Percentiles rank a stretch among this genome's conserved stretches.
Evolutionary conservation across 169 alveolate genomes (phyloP).

Genomic region (Plasmodium yoelii): DNA sequence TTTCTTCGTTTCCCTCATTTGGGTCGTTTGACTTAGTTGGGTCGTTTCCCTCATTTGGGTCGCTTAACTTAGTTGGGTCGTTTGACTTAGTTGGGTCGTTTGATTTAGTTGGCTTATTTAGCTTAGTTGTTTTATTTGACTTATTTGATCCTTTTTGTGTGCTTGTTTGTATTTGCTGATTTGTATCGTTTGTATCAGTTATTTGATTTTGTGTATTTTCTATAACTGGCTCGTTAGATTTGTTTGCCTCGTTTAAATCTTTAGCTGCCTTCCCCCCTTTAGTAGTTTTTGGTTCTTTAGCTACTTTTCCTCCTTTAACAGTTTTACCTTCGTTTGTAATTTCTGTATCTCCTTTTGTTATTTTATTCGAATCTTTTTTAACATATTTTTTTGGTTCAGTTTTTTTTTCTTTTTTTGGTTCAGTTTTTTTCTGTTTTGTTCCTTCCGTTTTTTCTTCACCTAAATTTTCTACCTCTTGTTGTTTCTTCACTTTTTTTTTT

Average conservation of each 20-base stretch:
- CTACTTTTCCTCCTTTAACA: conserved; percentile 1
- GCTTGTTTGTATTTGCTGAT: no score
- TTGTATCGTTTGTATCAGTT: no score
- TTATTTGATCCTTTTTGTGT: no score
- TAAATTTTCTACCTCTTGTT: neutral
- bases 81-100: no score
- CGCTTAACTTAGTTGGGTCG: no score
- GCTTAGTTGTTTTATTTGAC: no score
- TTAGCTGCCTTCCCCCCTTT: no score
- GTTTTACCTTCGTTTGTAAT: neutral
- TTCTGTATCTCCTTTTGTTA: neutral
- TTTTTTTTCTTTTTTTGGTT: neutral
- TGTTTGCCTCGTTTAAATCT: neutral
- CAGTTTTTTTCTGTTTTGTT: neutral
- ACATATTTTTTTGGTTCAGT: neutral
- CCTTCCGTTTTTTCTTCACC: conserved; percentile 3
- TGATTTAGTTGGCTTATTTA: no score
- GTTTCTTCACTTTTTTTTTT: neutral
- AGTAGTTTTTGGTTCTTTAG: neutral
- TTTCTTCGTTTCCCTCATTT: no score
- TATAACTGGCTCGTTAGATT: neutral
- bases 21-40: no score
- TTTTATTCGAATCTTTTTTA: neutral
- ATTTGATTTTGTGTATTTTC: neutral
- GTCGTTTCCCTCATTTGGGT: no score